Base-by-base conservation (phyloP, 768 basidiomycete species). In the Termitomyces eurrhizus region DNA sequence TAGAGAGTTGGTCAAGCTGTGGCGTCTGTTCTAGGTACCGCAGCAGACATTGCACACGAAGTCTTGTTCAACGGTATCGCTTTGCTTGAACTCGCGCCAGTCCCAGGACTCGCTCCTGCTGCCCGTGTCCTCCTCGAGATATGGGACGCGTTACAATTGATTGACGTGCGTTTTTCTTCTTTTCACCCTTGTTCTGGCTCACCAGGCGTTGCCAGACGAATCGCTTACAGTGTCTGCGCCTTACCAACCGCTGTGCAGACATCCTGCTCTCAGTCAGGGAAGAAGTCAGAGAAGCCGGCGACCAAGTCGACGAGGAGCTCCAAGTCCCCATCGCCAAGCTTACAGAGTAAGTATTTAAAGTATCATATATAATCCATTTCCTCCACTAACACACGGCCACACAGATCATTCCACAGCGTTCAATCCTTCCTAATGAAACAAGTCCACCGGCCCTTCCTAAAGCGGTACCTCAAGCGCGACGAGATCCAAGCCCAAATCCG, bases 391-490 rank as follows among this genome's bases (percentile, higher is more conserved):
- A 46, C 54, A 39, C 57, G 36, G 18, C 24, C 36, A 5, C 45
- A 46, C 45, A 79, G 78, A 29, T 70, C 83, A 0, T 85, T 82
- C 65, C 59, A 64, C 2, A 52, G 70, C 5, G 80, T 90, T 4
- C 74, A 76, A 44, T 63, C 67, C 2, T 81, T 92, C 64, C 76
- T 90, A 32, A 67, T 77, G 57, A 86, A 83, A 64, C 85, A 90
- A 63, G 74, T 78, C 16, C 76, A 82, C 45, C 76, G 89, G 1
- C 88, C 91, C 0, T 93, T 92, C 74, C 72, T 93, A 63, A 90
- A 90, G 71, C 80, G 90, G 4, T 93, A 90, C 67, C 78, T 93
- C 42, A 85, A 86, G 68, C 82, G 89, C 46, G 86, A 89, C 42
- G 89, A 92, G 63, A 87, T 87, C 33, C 68, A 79, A 16, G 73